Percentiles rank a stretch among this genome's conserved stretches.
These are phyloP conservation scores for Solanum piurae DNA, from an alignment of 257 asterid genomes.

Conservation along the genomic window DNA sequence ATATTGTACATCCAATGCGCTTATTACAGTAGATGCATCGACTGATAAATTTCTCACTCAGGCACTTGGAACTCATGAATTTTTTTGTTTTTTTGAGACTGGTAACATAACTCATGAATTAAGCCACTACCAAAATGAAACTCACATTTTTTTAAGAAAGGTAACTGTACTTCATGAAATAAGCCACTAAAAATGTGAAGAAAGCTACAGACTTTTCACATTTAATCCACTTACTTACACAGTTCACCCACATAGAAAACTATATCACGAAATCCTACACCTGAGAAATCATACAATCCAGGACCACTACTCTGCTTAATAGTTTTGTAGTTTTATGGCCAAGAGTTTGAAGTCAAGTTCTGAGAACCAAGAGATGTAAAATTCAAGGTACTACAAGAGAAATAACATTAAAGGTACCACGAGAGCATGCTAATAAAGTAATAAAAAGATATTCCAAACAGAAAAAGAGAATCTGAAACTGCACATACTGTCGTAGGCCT, in stretches of 20 bases:
- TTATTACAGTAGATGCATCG: not conserved
- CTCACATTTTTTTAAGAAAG: not conserved
- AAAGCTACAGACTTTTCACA: not conserved
- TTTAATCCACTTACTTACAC: not conserved
- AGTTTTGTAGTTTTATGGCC: not conserved
- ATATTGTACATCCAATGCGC: not conserved
- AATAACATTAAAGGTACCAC: not conserved
- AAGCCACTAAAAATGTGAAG: not conserved
- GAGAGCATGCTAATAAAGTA: not conserved
- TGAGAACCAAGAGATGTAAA: not conserved
- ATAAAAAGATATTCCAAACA: not conserved
- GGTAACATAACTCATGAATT: not conserved
- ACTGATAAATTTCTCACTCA: not conserved
- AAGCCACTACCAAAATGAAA: not conserved
- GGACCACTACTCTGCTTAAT: not conserved
- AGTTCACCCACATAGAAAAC: not conserved
- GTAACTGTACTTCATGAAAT: not conserved
- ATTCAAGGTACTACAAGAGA: not conserved
- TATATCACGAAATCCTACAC: not conserved
- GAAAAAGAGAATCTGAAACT: not conserved
- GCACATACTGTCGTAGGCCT: slow-evolving; percentile 71
- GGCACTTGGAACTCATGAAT: not conserved
- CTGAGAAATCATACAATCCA: not conserved
- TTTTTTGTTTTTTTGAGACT: too few relatives aligned
- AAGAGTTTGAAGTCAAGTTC: not conserved